Base-by-base conservation (phyloP, 1,139 yeast genomes). In the Scheffersomyces lignicola region DNA sequence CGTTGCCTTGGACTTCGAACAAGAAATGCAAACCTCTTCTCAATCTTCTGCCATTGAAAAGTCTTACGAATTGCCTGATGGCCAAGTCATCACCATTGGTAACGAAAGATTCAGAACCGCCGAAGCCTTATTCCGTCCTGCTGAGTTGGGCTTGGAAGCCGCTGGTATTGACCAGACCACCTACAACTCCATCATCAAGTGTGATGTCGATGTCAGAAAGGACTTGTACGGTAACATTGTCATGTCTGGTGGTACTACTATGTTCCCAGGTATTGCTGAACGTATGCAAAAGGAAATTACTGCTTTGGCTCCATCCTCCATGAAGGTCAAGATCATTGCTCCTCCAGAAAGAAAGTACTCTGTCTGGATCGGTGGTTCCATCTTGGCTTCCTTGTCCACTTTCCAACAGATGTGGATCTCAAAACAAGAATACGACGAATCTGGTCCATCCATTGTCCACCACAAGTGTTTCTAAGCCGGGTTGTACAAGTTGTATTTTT, bases 381-480 rank as follows among this genome's bases (percentile, higher is more conserved):
- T 92, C 65, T 84, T 92, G 75, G 96, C 98, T 56, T 89, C 97
- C 47, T 83, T 92, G 69, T 89, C 97, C 50, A 92, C 97, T 69
- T 92, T 92, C 96, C 96, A 90, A 82, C 97, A 89, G 78, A 88
- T 89, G 97, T 89, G 97, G 97, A 87, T 89, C 83, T 88, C 97
- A 67, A 89, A 90, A 80, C 97, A 89, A 78, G 97, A 89, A 79
- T 90, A 90, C 83, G 97, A 92, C 83, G 98, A 92, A 80, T 87
- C 96, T 75, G 98, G 98, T 65, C 98, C 98, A 63, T 89, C 97
- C 48, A 92, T 92, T 69, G 98, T 92, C 66, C 97, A 92, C 87
- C 96, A 92, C 83, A 94, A 94, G 80, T 92, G 98, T 85, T 92
- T 92, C 92, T 92, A 88, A 86, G 65, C 42, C n/a, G n/a, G n/a